Percentiles rank a stretch among this genome's conserved stretches.
Conservation (phyloP, 768 basidiomycete genomes). For the Cubamyces sp. region DNA sequence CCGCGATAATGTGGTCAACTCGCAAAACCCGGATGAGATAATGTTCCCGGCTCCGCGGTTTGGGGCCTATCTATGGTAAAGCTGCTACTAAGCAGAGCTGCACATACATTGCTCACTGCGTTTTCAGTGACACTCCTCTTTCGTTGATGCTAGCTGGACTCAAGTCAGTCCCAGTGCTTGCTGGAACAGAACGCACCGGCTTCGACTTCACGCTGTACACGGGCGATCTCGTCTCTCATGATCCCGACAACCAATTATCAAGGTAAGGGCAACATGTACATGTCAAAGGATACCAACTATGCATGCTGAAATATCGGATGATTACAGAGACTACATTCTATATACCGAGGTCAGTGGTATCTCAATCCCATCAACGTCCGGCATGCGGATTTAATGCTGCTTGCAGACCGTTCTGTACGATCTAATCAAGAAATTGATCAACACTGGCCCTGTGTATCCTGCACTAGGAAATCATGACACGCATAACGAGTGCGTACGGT, state of each 20-base stretch:
- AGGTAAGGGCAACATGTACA: conserved; percentile 42
- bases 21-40: conserved; percentile 50
- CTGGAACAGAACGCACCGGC: conserved; percentile 60
- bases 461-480: conserved; percentile 80
- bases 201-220: conserved; percentile 73
- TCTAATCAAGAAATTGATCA: conserved; percentile 63
- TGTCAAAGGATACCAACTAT: not conserved
- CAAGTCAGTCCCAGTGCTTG: conserved; percentile 66
- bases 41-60: conserved; percentile 68
- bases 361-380: not conserved
- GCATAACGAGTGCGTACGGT: conserved; percentile 57
- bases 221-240: conserved; percentile 77
- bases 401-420: conserved; percentile 65
- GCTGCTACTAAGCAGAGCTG: conserved; percentile 23
- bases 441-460: conserved; percentile 73
- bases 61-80: conserved; percentile 61
- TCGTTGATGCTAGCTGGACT: conserved; percentile 63
- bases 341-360: conserved; percentile 58
- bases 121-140: conserved; percentile 61
- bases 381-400: not conserved
- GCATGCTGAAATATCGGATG: not conserved
- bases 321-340: conserved; percentile 55
- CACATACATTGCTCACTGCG: not conserved
- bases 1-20: conserved; percentile 55
- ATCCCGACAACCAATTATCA: conserved; percentile 63